A percentile compares a stretch with the other conserved stretches of the same genome.
Conservation (phyloP, 768 basidiomycete genomes). For the Imleria badia region DNA sequence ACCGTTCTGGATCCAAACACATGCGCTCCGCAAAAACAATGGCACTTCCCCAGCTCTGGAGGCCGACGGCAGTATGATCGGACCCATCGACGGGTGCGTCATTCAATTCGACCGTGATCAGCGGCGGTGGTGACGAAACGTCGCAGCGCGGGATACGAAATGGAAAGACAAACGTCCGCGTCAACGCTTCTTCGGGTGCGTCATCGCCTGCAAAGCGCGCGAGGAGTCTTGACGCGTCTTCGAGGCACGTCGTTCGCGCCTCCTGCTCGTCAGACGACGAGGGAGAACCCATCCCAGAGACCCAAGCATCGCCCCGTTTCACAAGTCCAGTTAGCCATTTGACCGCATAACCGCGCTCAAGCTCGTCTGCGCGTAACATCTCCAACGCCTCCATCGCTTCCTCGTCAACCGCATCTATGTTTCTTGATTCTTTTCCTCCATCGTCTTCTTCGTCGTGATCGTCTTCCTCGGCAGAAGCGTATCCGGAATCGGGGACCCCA, state of each 20-base stretch:
- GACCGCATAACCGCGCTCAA: slow-evolving; percentile 68
- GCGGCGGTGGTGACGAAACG: neutral
- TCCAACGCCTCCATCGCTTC: slow-evolving; percentile 34
- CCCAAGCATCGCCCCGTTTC: slow-evolving; percentile 57
- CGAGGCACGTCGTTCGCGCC: slow-evolving; percentile 45
- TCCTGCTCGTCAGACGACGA: slow-evolving; percentile 37
- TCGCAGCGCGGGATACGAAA: slow-evolving; percentile 10
- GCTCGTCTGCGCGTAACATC: slow-evolving; percentile 55
- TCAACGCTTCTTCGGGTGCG: slow-evolving; percentile 42
- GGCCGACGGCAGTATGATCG: slow-evolving; percentile 78
- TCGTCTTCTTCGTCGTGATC: slow-evolving; percentile 39
- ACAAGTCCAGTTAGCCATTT: slow-evolving; percentile 76
- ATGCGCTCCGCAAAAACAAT: slow-evolving; percentile 69
- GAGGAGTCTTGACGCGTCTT: slow-evolving; percentile 59
- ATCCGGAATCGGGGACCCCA: slow-evolving; percentile 69
- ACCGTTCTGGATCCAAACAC: slow-evolving; percentile 43
- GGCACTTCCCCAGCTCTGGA: slow-evolving; percentile 84
- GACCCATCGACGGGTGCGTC: slow-evolving; percentile 62
- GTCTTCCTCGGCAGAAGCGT: slow-evolving; percentile 71
- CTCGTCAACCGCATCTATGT: slow-evolving; percentile 6
- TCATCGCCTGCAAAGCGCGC: slow-evolving; percentile 47
- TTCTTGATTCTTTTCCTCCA: slow-evolving; percentile 12
- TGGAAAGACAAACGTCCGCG: slow-evolving; percentile 55
- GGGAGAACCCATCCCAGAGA: slow-evolving; percentile 13
- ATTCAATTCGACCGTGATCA: slow-evolving; percentile 57